Evolutionary conservation across 2,329 filamentous ascomycete genomes (phyloP).

Genomic region (Phoma sp.): DNA sequence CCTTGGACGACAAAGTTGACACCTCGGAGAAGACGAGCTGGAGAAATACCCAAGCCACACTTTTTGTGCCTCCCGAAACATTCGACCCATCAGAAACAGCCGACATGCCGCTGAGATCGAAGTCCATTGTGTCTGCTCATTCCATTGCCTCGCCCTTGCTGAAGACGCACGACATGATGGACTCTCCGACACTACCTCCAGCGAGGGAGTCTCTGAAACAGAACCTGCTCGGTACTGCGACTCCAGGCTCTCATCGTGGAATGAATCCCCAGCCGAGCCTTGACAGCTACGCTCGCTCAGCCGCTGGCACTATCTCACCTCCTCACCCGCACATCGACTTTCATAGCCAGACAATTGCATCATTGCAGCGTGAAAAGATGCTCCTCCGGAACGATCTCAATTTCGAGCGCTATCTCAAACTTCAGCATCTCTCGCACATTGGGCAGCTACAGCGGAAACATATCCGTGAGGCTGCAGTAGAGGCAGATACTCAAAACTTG

Average conservation of each 20-base stretch:
- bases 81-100: slow-evolving; percentile 29
- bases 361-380: slow-evolving; percentile 75
- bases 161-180: slow-evolving; percentile 52
- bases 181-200: slow-evolving; percentile 69
- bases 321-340: slow-evolving; percentile 35
- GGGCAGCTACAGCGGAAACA: slow-evolving; percentile 77
- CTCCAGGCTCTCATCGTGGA: slow-evolving; percentile 25
- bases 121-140: slow-evolving; percentile 37
- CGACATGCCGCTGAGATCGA: slow-evolving; percentile 29
- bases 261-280: slow-evolving; percentile 34
- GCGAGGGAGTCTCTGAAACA: slow-evolving; percentile 43
- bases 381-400: slow-evolving; percentile 79
- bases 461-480: slow-evolving; percentile 76
- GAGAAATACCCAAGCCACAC: slow-evolving; percentile 61
- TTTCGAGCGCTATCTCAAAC: slow-evolving; percentile 83
- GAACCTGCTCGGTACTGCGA: slow-evolving; percentile 23
- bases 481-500: slow-evolving; percentile 82
- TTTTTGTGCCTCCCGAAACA: slow-evolving; percentile 43
- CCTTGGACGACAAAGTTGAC: slow-evolving; percentile 42
- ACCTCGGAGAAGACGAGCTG: slow-evolving; percentile 52
- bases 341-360: slow-evolving; percentile 46
- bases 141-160: slow-evolving; percentile 56
- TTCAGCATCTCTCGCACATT: slow-evolving; percentile 82
- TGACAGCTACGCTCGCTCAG: slow-evolving; percentile 41
- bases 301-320: slow-evolving; percentile 32